Evolutionary conservation across 345 rosid species (phyloP), one percentile per base, ranked within the genome.

Genomic region (Brassica juncea): DNA sequence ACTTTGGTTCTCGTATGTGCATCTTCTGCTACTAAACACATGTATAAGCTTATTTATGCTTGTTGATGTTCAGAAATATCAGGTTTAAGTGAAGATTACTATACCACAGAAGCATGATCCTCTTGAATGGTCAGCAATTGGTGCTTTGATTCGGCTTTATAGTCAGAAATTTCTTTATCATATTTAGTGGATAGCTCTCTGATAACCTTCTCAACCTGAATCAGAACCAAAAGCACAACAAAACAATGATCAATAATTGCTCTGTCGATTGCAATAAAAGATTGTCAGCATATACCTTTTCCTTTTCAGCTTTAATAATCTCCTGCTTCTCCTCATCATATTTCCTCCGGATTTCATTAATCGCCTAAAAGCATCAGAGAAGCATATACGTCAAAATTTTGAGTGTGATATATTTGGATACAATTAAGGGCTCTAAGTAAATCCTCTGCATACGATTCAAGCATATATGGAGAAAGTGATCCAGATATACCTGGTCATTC

Each of bases 301-400:
- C 88, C 62, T 87, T 87, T 83, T 92, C 97, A 78, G 75, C 71
- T 73, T 82, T 85, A 44, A 87, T 77, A 74, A 89, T 85, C 72
- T 91, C 91, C 65, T 78, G 89, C 89, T 91, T 88, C 89, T 91
- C 97, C 62, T 80, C 81, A 12, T 92, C 99, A 77, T 88, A 92
- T 79, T 85, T 94, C 85, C 86, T 91, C 83, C 90, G 82, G 59
- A 94, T 91, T 65, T 91, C 98, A 76, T 89, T 90, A 77, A 94
- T 92, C 68, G 94, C 99, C 98, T 94, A 75, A 69, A 28, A 77
- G 64, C 58, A n/a, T 77, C 74, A 73, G 67, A n/a, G 9, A 7
- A 27, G 23, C 59, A 47, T 82, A 77, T 82, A 69, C 65, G 61
- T 31, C 28, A 67, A 71, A n/a, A n/a, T 23, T 15, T n/a, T 2